Evolutionary conservation across 345 rosid genomes (phyloP), one percentile per base, ranked within the genome.

Genomic region (Rhodamnia argentea): DNA sequence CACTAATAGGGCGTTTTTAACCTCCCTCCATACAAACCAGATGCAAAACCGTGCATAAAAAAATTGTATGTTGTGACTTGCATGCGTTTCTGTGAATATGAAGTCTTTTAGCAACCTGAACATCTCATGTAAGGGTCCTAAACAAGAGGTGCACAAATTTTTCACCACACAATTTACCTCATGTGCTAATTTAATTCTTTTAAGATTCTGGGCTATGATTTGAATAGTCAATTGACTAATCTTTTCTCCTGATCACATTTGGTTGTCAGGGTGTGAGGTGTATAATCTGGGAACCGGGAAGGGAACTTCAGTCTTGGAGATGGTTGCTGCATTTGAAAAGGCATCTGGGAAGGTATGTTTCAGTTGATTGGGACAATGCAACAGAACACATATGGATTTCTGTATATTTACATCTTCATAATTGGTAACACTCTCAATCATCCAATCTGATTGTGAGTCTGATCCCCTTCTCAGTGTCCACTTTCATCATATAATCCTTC

Each of bases 241-340:
- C 55, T 82, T 20, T 24, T 82, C 11, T 44, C 55, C 29, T 82
- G 84, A 9, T 82, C 32, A 53, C 51, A 82, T 47, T 44, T 51
- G 53, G 84, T 52, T 54, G 50, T 29, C 59, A 87, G 99, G 98
- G 64, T 97, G 98, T 89, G 96, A 94, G 92, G 99, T 95, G 82
- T 97, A 95, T 91, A 97, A 97, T 91, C 89, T 97, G 76, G 99
- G 99, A 90, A 97, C 98, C 4, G 99, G 99, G 26, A 94, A 93
- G 88, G 99, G 99, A 88, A 95, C 99, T 87, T 97, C 99, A 5
- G 99, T 97, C 74, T 89, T 97, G 85, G 98, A 96, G 92, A 97
- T 97, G 99, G 99, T 97, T 81, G 85, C 92, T 52, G 98, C 98
- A 23, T 97, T 96, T 82, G 99, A 96, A 85, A 97, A 94, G 91